Conservation (phyloP, 352 stramenopile genomes). For the Globisporangium takayamanum region DNA sequence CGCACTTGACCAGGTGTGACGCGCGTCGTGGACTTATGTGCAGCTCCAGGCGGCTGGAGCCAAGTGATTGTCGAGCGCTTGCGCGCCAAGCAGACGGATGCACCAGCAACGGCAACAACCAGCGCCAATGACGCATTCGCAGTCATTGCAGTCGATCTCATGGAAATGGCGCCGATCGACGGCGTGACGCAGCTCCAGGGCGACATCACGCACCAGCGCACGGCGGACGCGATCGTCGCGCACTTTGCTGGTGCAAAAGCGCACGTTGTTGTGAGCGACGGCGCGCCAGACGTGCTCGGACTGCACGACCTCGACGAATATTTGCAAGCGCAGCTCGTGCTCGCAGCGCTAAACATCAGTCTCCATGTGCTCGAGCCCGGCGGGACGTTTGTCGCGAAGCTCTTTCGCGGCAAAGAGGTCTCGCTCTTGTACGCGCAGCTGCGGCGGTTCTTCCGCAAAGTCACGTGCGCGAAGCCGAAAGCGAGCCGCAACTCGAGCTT, state of each 20-base stretch:
- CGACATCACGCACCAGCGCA: conserved; percentile 79
- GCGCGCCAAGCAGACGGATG: conserved; percentile 4
- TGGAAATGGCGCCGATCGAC: conserved; percentile 96
- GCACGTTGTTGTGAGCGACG: conserved; percentile 98
- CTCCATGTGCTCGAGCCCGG: conserved; percentile 63
- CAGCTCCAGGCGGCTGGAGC: conserved; percentile 80
- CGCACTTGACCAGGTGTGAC: conserved; percentile 39
- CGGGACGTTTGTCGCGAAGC: conserved; percentile 81
- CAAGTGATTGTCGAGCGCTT: conserved; percentile 84
- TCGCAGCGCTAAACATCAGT: conserved; percentile 75
- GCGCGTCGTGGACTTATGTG: conserved; percentile 79
- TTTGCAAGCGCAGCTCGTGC: conserved; percentile 72
- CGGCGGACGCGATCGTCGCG: conserved; percentile 63
- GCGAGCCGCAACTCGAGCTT: conserved; percentile 82
- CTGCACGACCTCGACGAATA: conserved; percentile 82
- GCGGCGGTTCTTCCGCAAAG: conserved; percentile 53
- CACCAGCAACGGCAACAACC: not conserved
- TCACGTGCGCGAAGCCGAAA: conserved; percentile 82
- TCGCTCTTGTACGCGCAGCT: conserved; percentile 71
- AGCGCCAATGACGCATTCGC: conserved; percentile 9
- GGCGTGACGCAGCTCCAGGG: conserved; percentile 68
- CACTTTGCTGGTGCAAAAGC: conserved; percentile 78
- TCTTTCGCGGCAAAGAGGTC: conserved; percentile 80
- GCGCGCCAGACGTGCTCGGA: conserved; percentile 95
- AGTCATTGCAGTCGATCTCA: conserved; percentile 81